These are phyloP conservation scores for Hypericum perforatum DNA, from an alignment of 345 rosid genomes.

Conservation along the genomic window DNA sequence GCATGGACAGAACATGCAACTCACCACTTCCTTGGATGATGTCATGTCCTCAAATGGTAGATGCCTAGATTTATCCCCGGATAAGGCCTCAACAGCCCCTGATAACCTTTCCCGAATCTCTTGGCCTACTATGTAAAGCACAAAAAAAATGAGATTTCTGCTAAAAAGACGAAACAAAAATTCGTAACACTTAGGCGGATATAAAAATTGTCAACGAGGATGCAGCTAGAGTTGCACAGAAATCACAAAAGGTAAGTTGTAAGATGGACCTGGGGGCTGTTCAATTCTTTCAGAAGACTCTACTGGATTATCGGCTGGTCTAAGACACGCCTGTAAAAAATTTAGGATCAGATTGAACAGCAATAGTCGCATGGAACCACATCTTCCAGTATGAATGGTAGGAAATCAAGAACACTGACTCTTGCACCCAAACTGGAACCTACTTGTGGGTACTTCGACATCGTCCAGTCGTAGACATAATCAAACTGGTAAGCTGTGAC, in stretches of 20 bases:
- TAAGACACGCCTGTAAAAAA: conserved; percentile 36
- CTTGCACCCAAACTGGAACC: conserved; percentile 19
- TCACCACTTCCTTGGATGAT: conserved; percentile 49
- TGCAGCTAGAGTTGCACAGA: too few relatives aligned
- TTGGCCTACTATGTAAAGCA: conserved; percentile 31
- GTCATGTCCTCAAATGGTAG: conserved; percentile 47
- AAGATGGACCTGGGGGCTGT: conserved; percentile 30
- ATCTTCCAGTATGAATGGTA: too few relatives aligned
- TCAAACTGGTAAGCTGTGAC: conserved; percentile 19
- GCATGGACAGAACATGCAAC: conserved; percentile 2
- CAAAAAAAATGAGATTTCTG: background rate
- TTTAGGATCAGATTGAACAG: too few relatives aligned
- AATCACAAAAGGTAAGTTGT: background rate
- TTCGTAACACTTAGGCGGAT: background rate
- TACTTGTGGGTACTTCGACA: conserved; percentile 19
- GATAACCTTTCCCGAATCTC: conserved; percentile 55
- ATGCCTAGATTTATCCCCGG: conserved; percentile 37
- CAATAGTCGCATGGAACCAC: too few relatives aligned
- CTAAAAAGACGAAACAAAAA: conserved; percentile 5
- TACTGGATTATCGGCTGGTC: conserved; percentile 37
- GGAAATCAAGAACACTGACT: conserved; percentile 6
- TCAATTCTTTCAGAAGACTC: conserved; percentile 46
- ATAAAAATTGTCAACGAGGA: background rate
- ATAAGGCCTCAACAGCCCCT: conserved; percentile 61
- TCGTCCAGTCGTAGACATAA: conserved; percentile 20